Percentiles rank a stretch among this genome's conserved stretches.
Evolutionary conservation across 1,139 yeast genomes (phyloP).

Genomic region (Sugiyamaella japonica): DNA sequence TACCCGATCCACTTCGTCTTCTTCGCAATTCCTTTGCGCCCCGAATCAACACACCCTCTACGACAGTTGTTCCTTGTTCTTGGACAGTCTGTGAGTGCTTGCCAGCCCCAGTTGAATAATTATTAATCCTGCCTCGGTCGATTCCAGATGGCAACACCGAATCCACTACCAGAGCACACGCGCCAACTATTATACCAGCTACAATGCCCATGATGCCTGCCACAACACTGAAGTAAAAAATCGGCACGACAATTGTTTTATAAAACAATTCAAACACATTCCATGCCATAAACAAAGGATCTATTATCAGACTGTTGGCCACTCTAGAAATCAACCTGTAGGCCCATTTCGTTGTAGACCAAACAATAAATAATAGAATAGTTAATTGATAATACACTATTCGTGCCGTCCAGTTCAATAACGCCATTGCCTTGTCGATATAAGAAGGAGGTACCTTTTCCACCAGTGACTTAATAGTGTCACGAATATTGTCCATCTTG

Average conservation of each 20-base stretch:
- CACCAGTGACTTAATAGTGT: background rate
- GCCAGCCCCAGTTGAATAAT: background rate
- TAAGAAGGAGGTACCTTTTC: conserved; percentile 2
- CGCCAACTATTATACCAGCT: conserved; percentile 31
- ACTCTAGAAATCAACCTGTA: background rate
- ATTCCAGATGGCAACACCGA: conserved; percentile 24
- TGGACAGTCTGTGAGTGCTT: background rate
- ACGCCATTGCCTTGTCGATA: background rate
- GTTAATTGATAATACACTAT: conserved; percentile 4
- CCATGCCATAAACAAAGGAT: conserved; percentile 26
- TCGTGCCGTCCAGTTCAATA: background rate
- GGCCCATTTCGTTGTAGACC: conserved; percentile 5
- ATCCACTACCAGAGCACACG: conserved; percentile 28
- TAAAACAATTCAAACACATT: conserved; percentile 24
- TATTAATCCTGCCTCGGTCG: background rate
- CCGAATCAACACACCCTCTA: conserved; percentile 6
- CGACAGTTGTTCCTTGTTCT: background rate
- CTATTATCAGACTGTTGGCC: conserved; percentile 2
- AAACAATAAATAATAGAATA: background rate
- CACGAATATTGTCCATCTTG: conserved; percentile 4
- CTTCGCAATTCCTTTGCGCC: conserved; percentile 2
- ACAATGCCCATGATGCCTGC: conserved; percentile 30
- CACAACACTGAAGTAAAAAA: conserved; percentile 28
- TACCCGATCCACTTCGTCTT: background rate
- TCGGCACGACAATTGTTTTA: conserved; percentile 28